These are phyloP conservation scores for Microascus cirrosus DNA, from an alignment of 2,329 filamentous ascomycete species.

Conservation along the genomic window DNA sequence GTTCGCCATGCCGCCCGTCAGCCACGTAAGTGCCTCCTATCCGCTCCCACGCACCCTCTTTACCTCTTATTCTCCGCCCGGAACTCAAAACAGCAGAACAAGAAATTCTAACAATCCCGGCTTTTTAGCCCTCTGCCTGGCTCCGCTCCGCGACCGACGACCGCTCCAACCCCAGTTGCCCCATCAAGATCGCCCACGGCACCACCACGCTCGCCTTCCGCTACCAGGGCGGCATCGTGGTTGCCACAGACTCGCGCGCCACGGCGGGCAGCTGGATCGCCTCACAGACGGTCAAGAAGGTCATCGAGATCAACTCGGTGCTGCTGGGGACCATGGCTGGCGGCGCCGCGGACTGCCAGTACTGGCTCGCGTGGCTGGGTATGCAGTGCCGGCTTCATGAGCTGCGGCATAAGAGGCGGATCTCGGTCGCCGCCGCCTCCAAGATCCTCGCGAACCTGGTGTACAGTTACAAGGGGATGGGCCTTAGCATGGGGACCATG, in stretches of 20 bases:
- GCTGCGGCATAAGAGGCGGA: conserved; percentile 97
- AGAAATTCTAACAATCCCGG: not conserved
- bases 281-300: conserved; percentile 99
- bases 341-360: conserved; percentile 97
- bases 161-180: conserved; percentile 89
- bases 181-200: conserved; percentile 98
- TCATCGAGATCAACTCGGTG: conserved; percentile 94
- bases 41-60: not conserved
- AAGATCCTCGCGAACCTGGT: conserved; percentile 98
- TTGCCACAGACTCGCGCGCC: conserved; percentile 93
- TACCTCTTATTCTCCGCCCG: not conserved
- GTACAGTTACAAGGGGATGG: conserved; percentile 98
- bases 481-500: conserved; percentile 98
- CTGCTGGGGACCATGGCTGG: conserved; percentile 96
- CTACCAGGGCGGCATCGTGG: conserved; percentile 97
- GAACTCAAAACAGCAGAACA: not conserved
- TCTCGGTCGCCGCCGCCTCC: conserved; percentile 90
- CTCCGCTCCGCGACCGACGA: conserved; percentile 96
- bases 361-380: conserved; percentile 97
- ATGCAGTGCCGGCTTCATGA: conserved; percentile 99
- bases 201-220: conserved; percentile 96
- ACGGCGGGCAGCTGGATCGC: conserved; percentile 99
- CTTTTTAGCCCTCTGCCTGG: conserved; percentile 72
- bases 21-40: conserved; percentile 55
- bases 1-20: conserved; percentile 89